Evolutionary conservation across 2,329 filamentous ascomycete genomes (phyloP).

Genomic region (Diplodia intermedia): DNA sequence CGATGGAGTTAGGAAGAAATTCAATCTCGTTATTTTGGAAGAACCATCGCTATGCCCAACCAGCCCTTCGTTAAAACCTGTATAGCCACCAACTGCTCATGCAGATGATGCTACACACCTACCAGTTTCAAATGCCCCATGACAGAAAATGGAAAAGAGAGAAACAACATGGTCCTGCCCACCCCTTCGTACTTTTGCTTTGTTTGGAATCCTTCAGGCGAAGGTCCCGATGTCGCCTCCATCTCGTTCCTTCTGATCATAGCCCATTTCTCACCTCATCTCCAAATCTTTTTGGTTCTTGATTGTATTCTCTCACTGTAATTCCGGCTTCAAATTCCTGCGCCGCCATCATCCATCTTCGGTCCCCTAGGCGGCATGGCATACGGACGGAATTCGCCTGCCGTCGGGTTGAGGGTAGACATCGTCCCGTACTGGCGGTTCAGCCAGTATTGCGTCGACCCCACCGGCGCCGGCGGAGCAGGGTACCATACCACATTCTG

Average conservation of each 20-base stretch:
- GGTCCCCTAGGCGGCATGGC: neutral
- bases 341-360: neutral
- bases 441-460: neutral
- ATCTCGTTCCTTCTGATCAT: neutral
- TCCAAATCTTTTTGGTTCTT: neutral
- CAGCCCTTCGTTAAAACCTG: neutral
- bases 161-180: neutral
- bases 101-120: neutral
- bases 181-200: neutral
- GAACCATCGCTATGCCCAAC: neutral
- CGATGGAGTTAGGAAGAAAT: constrained; percentile 13
- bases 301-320: neutral
- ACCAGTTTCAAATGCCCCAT: neutral
- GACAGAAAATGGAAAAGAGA: neutral
- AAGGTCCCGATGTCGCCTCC: neutral
- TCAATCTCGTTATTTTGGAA: neutral
- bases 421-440: neutral
- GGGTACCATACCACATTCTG: too few species aligned
- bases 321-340: too few species aligned
- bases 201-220: neutral
- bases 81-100: neutral
- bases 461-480: neutral
- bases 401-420: constrained; percentile 1
- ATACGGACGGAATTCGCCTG: constrained; percentile 1
- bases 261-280: neutral